These are phyloP conservation scores for Ambrosiella beaveri DNA, from an alignment of 2,329 filamentous ascomycete genomes.

Conservation along the genomic window DNA sequence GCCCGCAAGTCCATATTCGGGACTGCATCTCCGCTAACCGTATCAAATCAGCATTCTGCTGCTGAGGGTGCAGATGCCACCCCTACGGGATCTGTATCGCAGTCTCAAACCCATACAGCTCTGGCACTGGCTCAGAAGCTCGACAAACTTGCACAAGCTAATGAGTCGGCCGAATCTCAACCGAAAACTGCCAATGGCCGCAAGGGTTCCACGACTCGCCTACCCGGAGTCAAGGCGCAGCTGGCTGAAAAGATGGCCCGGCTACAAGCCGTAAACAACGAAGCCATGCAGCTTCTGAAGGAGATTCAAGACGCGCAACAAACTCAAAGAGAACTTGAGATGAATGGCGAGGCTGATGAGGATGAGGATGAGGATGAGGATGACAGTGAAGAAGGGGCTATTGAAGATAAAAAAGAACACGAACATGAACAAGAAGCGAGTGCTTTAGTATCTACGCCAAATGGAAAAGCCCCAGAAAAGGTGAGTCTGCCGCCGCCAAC, in stretches of 20 bases:
- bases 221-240: slow-evolving; percentile 17
- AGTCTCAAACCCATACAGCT: not conserved
- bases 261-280: slow-evolving; percentile 7
- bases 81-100: not conserved
- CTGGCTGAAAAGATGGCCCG: slow-evolving; percentile 18
- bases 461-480: not conserved
- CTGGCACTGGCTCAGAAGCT: not conserved
- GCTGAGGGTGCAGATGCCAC: not conserved
- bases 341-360: not conserved
- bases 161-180: too few relatives aligned
- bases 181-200: not conserved
- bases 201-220: not conserved
- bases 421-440: not conserved
- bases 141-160: not conserved
- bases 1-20: slow-evolving; percentile 27
- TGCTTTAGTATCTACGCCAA: not conserved
- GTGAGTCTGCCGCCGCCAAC: not conserved
- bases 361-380: not conserved
- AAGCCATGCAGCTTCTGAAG: slow-evolving; percentile 8
- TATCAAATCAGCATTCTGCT: not conserved
- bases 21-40: not conserved
- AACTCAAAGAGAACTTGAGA: slow-evolving; percentile 4
- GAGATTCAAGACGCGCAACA: slow-evolving; percentile 9
- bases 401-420: not conserved
- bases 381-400: not conserved